Conservation (phyloP, 805 yeast genomes). For the Yamadazyma insecticola region DNA sequence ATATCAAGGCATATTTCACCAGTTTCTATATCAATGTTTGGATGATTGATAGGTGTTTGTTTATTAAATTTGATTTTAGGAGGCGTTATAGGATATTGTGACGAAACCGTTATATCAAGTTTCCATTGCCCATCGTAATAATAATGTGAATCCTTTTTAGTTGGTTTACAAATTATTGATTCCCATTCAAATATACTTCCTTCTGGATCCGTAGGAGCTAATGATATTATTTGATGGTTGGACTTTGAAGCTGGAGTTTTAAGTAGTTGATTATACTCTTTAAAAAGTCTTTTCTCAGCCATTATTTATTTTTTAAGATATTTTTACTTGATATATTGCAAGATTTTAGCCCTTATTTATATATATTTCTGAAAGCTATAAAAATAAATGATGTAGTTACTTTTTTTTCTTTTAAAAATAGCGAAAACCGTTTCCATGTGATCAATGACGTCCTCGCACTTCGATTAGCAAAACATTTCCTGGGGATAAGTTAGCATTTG, state of each 20-base stretch:
- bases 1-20: slow-evolving; percentile 75
- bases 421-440: too few relatives aligned
- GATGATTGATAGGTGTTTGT: slow-evolving; percentile 37
- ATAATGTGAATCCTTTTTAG: slow-evolving; percentile 41
- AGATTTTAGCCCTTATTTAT: not conserved
- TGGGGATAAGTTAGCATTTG: too few relatives aligned
- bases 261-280: slow-evolving; percentile 31
- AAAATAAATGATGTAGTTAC: too few relatives aligned
- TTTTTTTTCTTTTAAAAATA: too few relatives aligned
- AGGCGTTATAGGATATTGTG: slow-evolving; percentile 54
- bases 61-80: slow-evolving; percentile 48
- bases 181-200: slow-evolving; percentile 49
- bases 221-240: slow-evolving; percentile 34
- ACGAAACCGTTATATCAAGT: slow-evolving; percentile 41
- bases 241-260: slow-evolving; percentile 21
- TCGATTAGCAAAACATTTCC: too few relatives aligned
- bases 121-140: slow-evolving; percentile 48
- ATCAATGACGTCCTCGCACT: too few relatives aligned
- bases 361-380: too few relatives aligned
- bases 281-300: slow-evolving; percentile 39
- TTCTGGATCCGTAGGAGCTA: slow-evolving; percentile 40
- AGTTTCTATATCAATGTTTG: slow-evolving; percentile 36
- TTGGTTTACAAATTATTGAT: slow-evolving; percentile 48
- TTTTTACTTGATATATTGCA: not conserved
- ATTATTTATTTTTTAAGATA: slow-evolving; percentile 11